Percentiles rank a stretch among this genome's conserved stretches.
These are phyloP conservation scores for Capniomyces stellatus DNA, from an alignment of 371 early-diverging fungal species.

Conservation along the genomic window DNA sequence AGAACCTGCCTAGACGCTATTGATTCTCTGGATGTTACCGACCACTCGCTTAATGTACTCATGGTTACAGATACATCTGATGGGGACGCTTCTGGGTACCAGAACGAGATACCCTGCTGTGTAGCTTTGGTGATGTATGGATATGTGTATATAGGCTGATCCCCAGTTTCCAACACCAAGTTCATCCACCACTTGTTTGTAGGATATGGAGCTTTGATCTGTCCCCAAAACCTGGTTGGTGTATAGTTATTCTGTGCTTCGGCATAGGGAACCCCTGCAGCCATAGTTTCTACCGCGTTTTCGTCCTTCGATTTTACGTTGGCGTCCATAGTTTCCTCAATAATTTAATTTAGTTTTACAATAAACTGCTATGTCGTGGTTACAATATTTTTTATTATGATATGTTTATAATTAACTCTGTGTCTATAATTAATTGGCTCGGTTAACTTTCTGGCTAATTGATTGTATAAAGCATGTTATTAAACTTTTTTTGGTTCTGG, in stretches of 20 bases:
- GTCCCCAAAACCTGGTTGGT: neutral
- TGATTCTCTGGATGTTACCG: constrained; percentile 2
- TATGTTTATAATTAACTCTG: too few relatives aligned
- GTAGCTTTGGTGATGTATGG: constrained; percentile 22
- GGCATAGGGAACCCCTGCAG: neutral
- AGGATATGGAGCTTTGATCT: constrained; percentile 6
- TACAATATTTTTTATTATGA: too few relatives aligned
- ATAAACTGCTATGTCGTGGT: too few relatives aligned
- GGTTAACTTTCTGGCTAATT: too few relatives aligned
- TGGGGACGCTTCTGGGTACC: constrained; percentile 11
- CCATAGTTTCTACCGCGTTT: neutral
- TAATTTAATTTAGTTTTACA: too few relatives aligned
- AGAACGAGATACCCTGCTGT: constrained; percentile 6
- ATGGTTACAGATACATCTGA: constrained; percentile 13
- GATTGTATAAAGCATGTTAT: too few relatives aligned
- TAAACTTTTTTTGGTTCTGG: too few relatives aligned
- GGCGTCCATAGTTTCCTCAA: too few relatives aligned
- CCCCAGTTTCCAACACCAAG: constrained; percentile 18
- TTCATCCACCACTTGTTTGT: constrained; percentile 33
- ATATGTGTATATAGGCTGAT: constrained; percentile 15
- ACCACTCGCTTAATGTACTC: constrained; percentile 19
- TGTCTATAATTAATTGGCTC: too few relatives aligned
- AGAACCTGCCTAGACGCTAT: constrained; percentile 4
- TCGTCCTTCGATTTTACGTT: too few relatives aligned
- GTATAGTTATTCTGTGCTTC: neutral